phyloP scores from a whole-genome alignment of 2,329 filamentous ascomycete species.

The Chrysoporthe puriensis region DNA sequence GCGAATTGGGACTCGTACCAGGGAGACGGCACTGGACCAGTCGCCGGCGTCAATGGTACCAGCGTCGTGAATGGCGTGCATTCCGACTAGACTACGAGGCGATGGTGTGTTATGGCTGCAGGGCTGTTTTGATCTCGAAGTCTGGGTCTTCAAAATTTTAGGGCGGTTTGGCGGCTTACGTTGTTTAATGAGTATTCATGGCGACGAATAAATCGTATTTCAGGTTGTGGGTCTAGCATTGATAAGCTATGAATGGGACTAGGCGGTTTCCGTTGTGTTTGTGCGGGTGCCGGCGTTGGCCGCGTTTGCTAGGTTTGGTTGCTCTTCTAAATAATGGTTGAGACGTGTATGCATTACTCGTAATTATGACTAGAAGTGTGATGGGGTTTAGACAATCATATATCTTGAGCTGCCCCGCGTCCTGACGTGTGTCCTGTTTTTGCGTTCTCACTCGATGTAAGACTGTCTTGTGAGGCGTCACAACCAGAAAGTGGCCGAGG shows the following conservation, averaged over 20 bases:
- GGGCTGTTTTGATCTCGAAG: not conserved
- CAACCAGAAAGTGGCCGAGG: not conserved
- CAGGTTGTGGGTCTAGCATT: constrained; percentile 14
- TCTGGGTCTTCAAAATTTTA: not conserved
- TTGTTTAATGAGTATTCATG: constrained; percentile 14
- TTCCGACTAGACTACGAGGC: constrained; percentile 10
- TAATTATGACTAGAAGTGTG: constrained; percentile 11
- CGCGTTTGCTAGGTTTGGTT: constrained; percentile 21
- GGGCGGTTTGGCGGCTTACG: constrained; percentile 4
- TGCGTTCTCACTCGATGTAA: not conserved
- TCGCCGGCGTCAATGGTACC: constrained; percentile 18
- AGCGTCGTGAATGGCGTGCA: constrained; percentile 21
- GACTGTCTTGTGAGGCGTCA: not conserved
- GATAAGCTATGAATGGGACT: constrained; percentile 21
- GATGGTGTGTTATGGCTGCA: not conserved
- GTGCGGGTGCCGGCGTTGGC: constrained; percentile 28
- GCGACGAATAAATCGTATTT: constrained; percentile 21
- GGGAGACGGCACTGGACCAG: constrained; percentile 46
- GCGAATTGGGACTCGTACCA: constrained; percentile 85
- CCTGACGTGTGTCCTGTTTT: not conserved
- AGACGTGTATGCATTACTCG: constrained; percentile 17
- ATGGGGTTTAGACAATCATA: constrained; percentile 19
- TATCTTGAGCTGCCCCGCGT: not conserved
- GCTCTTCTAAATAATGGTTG: not conserved
- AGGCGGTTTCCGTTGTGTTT: constrained; percentile 19